These are phyloP conservation scores for Peronospora farinosa DNA, from an alignment of 352 stramenopile species.

Conservation along the genomic window DNA sequence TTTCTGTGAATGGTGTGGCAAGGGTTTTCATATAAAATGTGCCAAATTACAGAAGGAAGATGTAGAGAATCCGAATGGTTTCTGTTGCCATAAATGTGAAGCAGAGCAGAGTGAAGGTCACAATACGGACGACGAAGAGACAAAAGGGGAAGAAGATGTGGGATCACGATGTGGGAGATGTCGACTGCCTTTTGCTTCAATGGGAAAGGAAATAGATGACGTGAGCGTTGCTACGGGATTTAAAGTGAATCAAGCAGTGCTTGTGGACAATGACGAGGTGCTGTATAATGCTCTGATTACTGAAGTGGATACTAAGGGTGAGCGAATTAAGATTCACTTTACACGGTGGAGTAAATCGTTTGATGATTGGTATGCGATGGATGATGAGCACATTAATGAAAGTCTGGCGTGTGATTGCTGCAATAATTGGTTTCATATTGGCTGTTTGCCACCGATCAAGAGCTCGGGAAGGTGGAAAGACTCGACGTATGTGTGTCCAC, in stretches of 20 bases:
- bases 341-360: conserved; percentile 84
- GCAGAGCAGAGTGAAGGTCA: conserved; percentile 51
- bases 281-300: conserved; percentile 84
- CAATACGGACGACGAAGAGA: conserved; percentile 44
- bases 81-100: conserved; percentile 72
- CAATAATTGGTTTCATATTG: conserved; percentile 86
- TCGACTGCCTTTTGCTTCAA: conserved; percentile 44
- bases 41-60: conserved; percentile 47
- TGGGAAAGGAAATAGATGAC: conserved; percentile 25
- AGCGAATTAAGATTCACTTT: conserved; percentile 86
- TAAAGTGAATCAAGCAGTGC: conserved; percentile 76
- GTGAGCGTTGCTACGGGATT: conserved; percentile 30
- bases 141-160: conserved; percentile 42
- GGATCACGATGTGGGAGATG: conserved; percentile 66
- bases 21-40: conserved; percentile 74
- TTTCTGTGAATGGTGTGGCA: conserved; percentile 83
- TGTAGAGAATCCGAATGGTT: conserved; percentile 45
- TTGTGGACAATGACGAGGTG: conserved; percentile 83
- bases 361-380: conserved; percentile 86
- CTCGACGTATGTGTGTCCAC: conserved; percentile 79
- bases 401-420: conserved; percentile 85
- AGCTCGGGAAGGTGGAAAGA: conserved; percentile 79
- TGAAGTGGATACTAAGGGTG: conserved; percentile 58
- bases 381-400: conserved; percentile 86
- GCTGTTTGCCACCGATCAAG: conserved; percentile 78